Percentiles rank a stretch among this genome's conserved stretches.
Evolutionary conservation across 768 basidiomycete species (phyloP).

Genomic region (Hypholoma sublateritium): DNA sequence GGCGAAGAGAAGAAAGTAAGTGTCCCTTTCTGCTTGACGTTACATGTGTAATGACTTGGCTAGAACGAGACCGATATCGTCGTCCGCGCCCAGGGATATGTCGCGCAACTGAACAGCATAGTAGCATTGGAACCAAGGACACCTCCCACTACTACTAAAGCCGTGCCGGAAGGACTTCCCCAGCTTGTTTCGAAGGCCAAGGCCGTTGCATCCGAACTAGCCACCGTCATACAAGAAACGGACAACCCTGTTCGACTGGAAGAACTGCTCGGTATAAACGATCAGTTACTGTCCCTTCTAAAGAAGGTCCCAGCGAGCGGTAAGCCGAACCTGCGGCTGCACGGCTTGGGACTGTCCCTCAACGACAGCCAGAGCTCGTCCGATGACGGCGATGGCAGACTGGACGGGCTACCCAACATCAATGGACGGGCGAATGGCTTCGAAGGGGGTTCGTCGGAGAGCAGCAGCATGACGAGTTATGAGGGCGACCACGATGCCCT

Average conservation of each 20-base stretch:
- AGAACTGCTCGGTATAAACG: constrained; percentile 71
- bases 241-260: constrained; percentile 62
- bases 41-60: constrained; percentile 8
- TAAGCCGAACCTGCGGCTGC: constrained; percentile 39
- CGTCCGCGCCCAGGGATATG: constrained; percentile 44
- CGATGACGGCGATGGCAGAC: constrained; percentile 19
- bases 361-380: constrained; percentile 20
- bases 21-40: background rate
- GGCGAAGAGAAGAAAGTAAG: constrained; percentile 55
- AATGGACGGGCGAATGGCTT: constrained; percentile 21
- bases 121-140: constrained; percentile 14
- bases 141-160: constrained; percentile 19
- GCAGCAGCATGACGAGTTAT: constrained; percentile 16
- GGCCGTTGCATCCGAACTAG: constrained; percentile 51
- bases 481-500: constrained; percentile 30
- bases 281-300: constrained; percentile 61
- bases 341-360: constrained; percentile 44
- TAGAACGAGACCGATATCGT: constrained; percentile 48
- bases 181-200: constrained; percentile 49
- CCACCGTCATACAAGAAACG: constrained; percentile 51
- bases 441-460: constrained; percentile 11
- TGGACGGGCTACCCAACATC: constrained; percentile 23
- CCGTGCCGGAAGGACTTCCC: constrained; percentile 12
- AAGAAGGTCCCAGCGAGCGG: constrained; percentile 41
- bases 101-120: constrained; percentile 37